A percentile compares a stretch with the other conserved stretches of the same genome.
These are phyloP conservation scores for Colletotrichum tropicale DNA, from an alignment of 2,329 filamentous ascomycete species.

Conservation along the genomic window DNA sequence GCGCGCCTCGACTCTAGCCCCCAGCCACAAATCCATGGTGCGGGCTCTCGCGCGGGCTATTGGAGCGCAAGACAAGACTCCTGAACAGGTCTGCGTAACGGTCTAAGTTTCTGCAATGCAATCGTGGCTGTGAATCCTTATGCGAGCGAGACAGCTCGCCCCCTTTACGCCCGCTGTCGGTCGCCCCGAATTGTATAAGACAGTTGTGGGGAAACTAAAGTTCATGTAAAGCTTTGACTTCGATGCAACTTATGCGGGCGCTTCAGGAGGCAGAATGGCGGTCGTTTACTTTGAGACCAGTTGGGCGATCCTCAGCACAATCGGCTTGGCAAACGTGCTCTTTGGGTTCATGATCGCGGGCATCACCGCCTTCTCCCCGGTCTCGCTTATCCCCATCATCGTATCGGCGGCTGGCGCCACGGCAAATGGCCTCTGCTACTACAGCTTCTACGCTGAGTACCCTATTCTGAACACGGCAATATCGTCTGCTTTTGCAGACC, in stretches of 20 bases:
- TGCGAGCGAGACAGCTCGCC: not conserved
- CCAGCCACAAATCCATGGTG: not conserved
- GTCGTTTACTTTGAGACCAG: constrained; percentile 43
- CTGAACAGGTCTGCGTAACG: not conserved
- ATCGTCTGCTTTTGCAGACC: constrained; percentile 41
- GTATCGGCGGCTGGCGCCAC: constrained; percentile 39
- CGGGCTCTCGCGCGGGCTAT: not conserved
- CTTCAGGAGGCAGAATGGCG: not conserved
- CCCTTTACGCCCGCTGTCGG: not conserved
- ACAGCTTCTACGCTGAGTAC: constrained; percentile 28
- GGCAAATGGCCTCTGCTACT: constrained; percentile 38
- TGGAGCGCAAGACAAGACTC: not conserved
- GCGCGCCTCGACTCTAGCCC: not conserved
- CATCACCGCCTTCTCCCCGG: constrained; percentile 39
- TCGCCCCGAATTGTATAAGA: not conserved
- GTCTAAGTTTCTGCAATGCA: not conserved
- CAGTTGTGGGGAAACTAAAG: not conserved
- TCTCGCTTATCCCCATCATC: constrained; percentile 42
- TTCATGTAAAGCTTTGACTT: not conserved
- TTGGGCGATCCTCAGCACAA: constrained; percentile 48
- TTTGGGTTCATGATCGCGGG: constrained; percentile 42
- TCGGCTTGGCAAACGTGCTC: constrained; percentile 42
- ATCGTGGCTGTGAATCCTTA: not conserved
- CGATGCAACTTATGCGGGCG: not conserved
- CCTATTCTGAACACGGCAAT: constrained; percentile 29